Conservation (phyloP, 768 basidiomycete species). For the Russula brevipes region DNA sequence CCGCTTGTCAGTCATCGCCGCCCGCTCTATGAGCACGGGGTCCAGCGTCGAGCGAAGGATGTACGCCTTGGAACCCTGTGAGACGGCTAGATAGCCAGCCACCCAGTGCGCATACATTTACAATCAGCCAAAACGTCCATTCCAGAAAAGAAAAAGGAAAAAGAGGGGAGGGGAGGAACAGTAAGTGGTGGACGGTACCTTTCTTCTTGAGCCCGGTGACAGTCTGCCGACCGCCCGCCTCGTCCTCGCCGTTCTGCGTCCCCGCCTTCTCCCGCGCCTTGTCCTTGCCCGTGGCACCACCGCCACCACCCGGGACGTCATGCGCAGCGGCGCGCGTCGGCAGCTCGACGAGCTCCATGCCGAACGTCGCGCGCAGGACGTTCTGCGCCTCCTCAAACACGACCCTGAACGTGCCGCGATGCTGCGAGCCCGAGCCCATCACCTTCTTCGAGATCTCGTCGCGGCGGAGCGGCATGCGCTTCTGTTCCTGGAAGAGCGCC, state of each 20-base stretch:
- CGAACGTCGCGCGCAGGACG: constrained; percentile 60
- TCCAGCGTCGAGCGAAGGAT: constrained; percentile 76
- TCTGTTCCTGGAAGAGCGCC: constrained; percentile 77
- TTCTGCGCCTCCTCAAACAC: constrained; percentile 62
- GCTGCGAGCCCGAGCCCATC: constrained; percentile 33
- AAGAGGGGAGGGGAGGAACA: too few species aligned
- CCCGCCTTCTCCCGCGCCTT: constrained; percentile 38
- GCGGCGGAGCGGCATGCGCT: constrained; percentile 56
- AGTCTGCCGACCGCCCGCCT: constrained; percentile 13
- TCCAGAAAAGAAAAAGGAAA: too few species aligned
- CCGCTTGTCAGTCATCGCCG: constrained; percentile 45
- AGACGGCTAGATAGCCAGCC: constrained; percentile 37
- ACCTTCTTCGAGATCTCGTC: constrained; percentile 89
- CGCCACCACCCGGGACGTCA: constrained; percentile 32
- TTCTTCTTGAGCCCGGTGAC: constrained; percentile 59
- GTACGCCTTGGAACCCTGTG: constrained; percentile 69
- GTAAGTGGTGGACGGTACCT: constrained; percentile 36
- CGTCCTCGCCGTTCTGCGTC: constrained; percentile 16
- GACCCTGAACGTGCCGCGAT: constrained; percentile 54
- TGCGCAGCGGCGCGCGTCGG: constrained; percentile 55
- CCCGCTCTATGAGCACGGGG: constrained; percentile 53
- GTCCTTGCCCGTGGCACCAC: constrained; percentile 32
- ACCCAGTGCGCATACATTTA: neutral
- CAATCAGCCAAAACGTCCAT: neutral
- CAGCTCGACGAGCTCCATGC: constrained; percentile 82